Evolutionary conservation across 2,329 filamentous ascomycete species (phyloP), one percentile per base, ranked within the genome.

Genomic region (Neofusicoccum parvum): DNA sequence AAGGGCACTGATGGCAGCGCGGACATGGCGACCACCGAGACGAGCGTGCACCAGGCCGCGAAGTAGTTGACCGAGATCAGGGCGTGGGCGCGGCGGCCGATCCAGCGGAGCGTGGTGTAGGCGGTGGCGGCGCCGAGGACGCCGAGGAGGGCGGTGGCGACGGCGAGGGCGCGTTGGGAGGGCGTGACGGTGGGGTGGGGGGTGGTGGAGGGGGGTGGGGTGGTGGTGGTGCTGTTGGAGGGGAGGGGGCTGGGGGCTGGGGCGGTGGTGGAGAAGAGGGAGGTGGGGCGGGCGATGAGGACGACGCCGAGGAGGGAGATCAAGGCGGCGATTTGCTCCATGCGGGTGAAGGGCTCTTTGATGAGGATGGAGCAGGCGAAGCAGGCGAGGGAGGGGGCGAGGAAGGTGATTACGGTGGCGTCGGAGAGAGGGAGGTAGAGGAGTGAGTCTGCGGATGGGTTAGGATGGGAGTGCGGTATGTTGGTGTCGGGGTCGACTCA

Each of bases 31-130:
- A 86, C 70, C 1, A 84, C 74, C 49, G 88, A 89, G 54, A 96
- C 87, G 2, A 93, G 71, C 0, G 87, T 89, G 70, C 89, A 91
- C 80, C 87, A 89, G 0, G 82, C 80, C 3, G 88, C 87, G 72
- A 97, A 96, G 77, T 94, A 96, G 72, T 92, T 96, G 65, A 96
- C 92, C 1, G 87, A 90, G 65, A 96, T 88, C n/a, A 97, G 81
- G 0, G 93, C 87, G 73, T 96, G 92, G 0, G 91, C 90, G 34
- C 91, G 86, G 70, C 87, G 87, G 14, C 94, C 93, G 67, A 97
- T 94, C 77, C 90, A 88, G 15, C 92, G 85, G 68, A 97, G 90
- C 0, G 87, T 87, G 0, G 88, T 92, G 72, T 89, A 93, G 7
- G 92, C 92, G 2, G 86, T 86, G 0, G 91, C 88, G 7, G 88